Evolutionary conservation across 208 protist genomes (phyloP), one percentile per base, ranked within the genome.

Genomic region (Blechomonas ayalai): DNA sequence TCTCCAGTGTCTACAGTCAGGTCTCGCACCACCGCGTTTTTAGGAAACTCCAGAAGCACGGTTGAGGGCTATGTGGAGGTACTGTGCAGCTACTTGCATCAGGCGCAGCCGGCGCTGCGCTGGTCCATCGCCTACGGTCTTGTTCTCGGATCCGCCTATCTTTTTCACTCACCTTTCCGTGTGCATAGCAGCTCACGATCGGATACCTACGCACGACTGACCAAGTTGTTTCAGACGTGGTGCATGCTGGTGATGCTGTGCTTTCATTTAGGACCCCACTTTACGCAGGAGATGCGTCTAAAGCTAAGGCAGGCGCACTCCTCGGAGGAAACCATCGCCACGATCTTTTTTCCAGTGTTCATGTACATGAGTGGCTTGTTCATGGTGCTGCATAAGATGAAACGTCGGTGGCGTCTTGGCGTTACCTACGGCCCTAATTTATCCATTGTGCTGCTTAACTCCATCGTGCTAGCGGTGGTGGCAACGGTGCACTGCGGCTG

Each of bases 101-200:
- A 42, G 15, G 38, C 39, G 12, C 10, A 56, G 22, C 59, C 68
- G 23, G 64, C 78, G 42, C 24, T 71, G 25, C 47, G 47, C 15
- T 79, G 45, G 64, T 69, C 67, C 13, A 2, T 77, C 5, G 46
- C 34, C 26, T 85, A 90, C 58, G 20, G 69, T 3, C 31, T 62
- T 16, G 53, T 73, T 8, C 25, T 91, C 16, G 41, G 48, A 7
- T 54, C 55, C 20, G 71, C 69, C 26, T 91, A 85, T 46, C 57
- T 91, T 16, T 87, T 88, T 32, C 78, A 88, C 58, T 73, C 78
- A 0, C 82, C 82, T 1, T 88, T 91, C 42, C 82, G 77, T 23
- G 53, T 67, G 0, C 66, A 85, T 54, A 61, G 42, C 26, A 57
- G 44, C 22, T 45, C 61, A 4, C 38, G 58, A 3, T 61, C 50